Evolutionary conservation across 768 basidiomycete species (phyloP).

Genomic region (Pleurotus tuber-regium): DNA sequence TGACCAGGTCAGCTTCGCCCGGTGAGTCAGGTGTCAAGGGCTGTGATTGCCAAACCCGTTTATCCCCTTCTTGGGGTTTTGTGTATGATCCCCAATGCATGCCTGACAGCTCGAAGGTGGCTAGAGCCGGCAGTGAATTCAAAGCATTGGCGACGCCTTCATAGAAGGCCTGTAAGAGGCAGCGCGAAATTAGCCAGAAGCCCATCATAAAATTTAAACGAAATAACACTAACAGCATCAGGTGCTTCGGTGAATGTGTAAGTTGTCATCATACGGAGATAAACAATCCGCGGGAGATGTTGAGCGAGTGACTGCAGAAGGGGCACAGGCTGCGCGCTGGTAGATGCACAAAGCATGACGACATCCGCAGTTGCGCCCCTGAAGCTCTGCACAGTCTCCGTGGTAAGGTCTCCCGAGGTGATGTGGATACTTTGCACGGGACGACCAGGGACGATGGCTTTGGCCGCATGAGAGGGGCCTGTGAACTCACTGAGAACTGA

Average conservation of each 20-base stretch:
- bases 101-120: conserved; percentile 71
- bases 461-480: conserved; percentile 57
- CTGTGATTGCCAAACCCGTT: conserved; percentile 53
- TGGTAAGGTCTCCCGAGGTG: conserved; percentile 55
- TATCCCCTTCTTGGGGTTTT: conserved; percentile 38
- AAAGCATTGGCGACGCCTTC: conserved; percentile 56
- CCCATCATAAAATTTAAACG: conserved; percentile 14
- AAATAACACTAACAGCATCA: conserved; percentile 42
- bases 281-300: conserved; percentile 58
- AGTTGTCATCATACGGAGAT: conserved; percentile 65
- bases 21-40: conserved; percentile 34
- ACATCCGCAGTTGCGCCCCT: conserved; percentile 49
- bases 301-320: conserved; percentile 55
- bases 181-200: conserved; percentile 15
- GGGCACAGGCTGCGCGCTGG: conserved; percentile 53
- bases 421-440: conserved; percentile 65
- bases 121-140: conserved; percentile 56
- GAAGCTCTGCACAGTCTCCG: conserved; percentile 52
- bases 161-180: conserved; percentile 51
- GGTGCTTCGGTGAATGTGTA: conserved; percentile 49
- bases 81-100: conserved; percentile 70
- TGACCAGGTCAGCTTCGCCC: conserved; percentile 22
- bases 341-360: conserved; percentile 56
- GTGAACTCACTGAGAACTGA: conserved; percentile 54
- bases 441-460: conserved; percentile 58